These are phyloP conservation scores for Abelmoschus esculentus DNA, from an alignment of 345 rosid genomes.

Conservation along the genomic window DNA sequence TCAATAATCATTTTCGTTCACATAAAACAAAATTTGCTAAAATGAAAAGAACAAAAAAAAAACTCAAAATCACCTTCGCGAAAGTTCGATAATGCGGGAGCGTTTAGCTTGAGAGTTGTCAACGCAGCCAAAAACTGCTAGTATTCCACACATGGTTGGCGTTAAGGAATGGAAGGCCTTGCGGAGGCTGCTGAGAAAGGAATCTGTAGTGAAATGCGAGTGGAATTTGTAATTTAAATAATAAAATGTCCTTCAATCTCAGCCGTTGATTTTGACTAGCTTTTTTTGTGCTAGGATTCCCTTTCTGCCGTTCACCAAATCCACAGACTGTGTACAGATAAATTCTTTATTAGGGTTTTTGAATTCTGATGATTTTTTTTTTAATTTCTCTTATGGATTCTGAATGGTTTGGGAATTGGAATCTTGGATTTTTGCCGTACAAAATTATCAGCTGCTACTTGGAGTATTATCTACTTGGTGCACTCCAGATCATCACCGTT, in stretches of 20 bases:
- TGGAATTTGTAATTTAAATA: constrained; percentile 3
- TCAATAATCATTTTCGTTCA: background rate
- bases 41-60: background rate
- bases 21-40: background rate
- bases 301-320: background rate
- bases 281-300: background rate
- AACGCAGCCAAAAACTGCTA: constrained; percentile 62
- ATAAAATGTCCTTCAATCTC: constrained; percentile 14
- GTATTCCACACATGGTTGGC: constrained; percentile 72
- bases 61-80: constrained; percentile 42
- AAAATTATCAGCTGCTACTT: background rate
- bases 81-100: constrained; percentile 70
- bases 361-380: background rate
- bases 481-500: background rate
- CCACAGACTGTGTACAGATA: background rate
- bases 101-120: constrained; percentile 75
- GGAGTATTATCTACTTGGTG: background rate
- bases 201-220: background rate
- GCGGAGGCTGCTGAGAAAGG: constrained; percentile 3
- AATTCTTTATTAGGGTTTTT: constrained; percentile 5
- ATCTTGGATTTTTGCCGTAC: background rate
- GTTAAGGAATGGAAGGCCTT: background rate
- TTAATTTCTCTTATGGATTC: background rate
- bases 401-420: background rate
- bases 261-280: constrained; percentile 29